phyloP scores from a whole-genome alignment of 2,329 filamentous ascomycete genomes.

The Colletotrichum graminicola region DNA sequence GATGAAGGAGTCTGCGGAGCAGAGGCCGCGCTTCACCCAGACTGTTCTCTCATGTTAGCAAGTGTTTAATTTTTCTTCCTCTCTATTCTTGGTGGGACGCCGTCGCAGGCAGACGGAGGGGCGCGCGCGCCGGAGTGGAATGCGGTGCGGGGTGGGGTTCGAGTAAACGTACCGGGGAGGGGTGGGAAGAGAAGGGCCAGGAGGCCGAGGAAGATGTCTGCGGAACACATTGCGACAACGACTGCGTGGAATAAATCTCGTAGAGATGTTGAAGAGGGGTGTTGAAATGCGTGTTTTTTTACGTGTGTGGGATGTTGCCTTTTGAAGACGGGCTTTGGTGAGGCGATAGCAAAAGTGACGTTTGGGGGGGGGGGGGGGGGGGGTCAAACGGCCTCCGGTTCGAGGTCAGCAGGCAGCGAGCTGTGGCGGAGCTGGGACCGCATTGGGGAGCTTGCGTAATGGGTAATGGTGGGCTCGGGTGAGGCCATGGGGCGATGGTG shows the following conservation, averaged over 20 bases:
- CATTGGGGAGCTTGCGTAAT: background rate
- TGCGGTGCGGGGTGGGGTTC: background rate
- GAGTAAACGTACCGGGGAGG: slow-evolving; percentile 66
- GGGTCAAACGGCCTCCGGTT: slow-evolving; percentile 2
- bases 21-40: slow-evolving; percentile 96
- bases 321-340: background rate
- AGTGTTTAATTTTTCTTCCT: background rate
- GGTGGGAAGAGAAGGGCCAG: slow-evolving; percentile 76
- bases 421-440: slow-evolving; percentile 30
- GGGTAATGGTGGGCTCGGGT: slow-evolving; percentile 25
- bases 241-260: background rate
- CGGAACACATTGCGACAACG: slow-evolving; percentile 63
- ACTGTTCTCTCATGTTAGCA: slow-evolving; percentile 64
- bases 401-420: slow-evolving; percentile 31
- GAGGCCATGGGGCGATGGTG: background rate
- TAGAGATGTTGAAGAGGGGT: background rate
- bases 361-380: slow-evolving; percentile 1
- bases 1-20: slow-evolving; percentile 91
- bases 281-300: background rate
- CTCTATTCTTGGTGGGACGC: background rate
- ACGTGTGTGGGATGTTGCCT: background rate
- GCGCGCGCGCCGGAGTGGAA: background rate
- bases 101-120: too few species aligned
- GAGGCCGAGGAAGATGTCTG: slow-evolving; percentile 73
- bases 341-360: slow-evolving; percentile 30